Evolutionary conservation across 2,329 filamentous ascomycete genomes (phyloP), one percentile per base, ranked within the genome.

Genomic region (Dryadomyces quercivorus): DNA sequence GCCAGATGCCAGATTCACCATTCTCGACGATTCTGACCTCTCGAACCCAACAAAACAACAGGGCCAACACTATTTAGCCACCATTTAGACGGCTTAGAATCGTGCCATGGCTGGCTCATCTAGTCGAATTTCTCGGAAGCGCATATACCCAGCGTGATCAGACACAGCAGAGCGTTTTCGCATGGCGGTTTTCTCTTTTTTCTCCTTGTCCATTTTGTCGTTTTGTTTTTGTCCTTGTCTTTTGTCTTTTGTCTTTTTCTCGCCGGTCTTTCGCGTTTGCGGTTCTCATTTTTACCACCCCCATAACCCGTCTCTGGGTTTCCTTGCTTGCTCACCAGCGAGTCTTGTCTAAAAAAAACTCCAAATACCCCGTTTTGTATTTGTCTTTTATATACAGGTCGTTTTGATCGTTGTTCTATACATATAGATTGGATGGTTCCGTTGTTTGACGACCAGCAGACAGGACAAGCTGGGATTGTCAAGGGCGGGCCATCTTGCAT

Each of bases 371-470:
- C 47, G 21, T 46, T 20, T 10, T 47, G 31, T 36, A 22, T 34
- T 44, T 36, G 9, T 45, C 26, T 31, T 18, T 45, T 15, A 21
- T 50, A 20, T 50, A 40, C 18, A 38, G 34, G 20, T 48, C 9
- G 40, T 21, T 21, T 42, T 40, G 36, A 40, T 40, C 36, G 10
- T 18, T 50, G 16, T 21, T n/a, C 31, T 47, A 38, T 15, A 48
- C 26, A 44, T 31, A 54, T 54, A 50, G 47, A 54, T 45, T 54
- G 47, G 52, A 38, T 54, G 52, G 52, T n/a, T 46, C 12, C 34
- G 34, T 44, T 45, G 9, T 38, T 47, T 38, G 46, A 48, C 26
- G 16, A 20, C 45, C 52, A 40, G 22, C 52, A 31, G 45, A 49
- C 34, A 16, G 45, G 45, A 31, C 52, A 44, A 21, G 44, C 36